Conservation (phyloP, 2,329 filamentous ascomycete genomes). For the Alternaria postmessia region DNA sequence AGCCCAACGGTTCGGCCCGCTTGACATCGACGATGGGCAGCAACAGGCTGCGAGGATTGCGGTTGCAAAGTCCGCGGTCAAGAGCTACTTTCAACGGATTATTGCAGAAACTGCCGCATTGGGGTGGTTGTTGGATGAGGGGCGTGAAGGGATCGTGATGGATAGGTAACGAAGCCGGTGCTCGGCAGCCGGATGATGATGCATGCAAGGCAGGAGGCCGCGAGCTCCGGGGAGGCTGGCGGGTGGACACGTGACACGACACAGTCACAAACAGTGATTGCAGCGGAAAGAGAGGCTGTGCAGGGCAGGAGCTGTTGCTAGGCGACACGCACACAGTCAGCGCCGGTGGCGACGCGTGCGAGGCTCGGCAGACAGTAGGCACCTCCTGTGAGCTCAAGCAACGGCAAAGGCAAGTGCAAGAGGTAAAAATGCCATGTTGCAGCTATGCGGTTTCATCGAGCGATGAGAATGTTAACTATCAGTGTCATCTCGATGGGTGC, state of each 20-base stretch:
- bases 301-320: neutral
- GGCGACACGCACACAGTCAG: neutral
- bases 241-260: neutral
- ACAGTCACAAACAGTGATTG: neutral
- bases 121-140: neutral
- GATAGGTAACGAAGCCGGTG: neutral
- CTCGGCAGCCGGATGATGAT: neutral
- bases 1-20: conserved; percentile 19
- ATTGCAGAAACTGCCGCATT: conserved; percentile 9
- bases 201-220: neutral
- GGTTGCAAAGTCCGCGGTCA: conserved; percentile 12
- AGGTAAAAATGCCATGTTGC: conserved; percentile 2
- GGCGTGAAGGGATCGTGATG: neutral
- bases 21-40: conserved; percentile 5
- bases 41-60: conserved; percentile 13
- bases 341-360: neutral
- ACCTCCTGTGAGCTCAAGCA: neutral
- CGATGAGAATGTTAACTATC: neutral
- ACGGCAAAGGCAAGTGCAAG: neutral
- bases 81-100: conserved; percentile 7
- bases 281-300: neutral
- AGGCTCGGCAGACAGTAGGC: neutral
- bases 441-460: neutral
- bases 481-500: neutral
- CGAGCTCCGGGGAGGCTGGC: neutral